Percentiles rank a stretch among this genome's conserved stretches.
These are phyloP conservation scores for Haplosporangium gracile DNA, from an alignment of 192 early-diverging fungal genomes.

Conservation along the genomic window DNA sequence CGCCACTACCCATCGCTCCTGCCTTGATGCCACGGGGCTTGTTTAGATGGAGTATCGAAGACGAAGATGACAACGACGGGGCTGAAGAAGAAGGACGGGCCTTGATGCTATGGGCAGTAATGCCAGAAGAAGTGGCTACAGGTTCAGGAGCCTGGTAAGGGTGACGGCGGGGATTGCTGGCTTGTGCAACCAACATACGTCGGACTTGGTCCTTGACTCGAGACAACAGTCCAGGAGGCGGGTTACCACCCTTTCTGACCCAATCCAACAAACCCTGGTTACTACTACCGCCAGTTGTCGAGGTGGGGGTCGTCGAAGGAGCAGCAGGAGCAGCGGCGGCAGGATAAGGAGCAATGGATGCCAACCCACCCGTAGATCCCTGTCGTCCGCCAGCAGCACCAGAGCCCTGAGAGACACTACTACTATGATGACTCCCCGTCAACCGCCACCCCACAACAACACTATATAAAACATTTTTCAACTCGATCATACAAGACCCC, in stretches of 20 bases:
- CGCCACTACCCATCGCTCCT: neutral
- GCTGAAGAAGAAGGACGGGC: neutral
- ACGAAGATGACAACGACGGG: neutral
- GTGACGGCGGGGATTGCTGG: neutral
- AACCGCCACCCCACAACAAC: constrained; percentile 24
- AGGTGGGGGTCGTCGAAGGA: neutral
- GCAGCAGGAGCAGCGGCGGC: neutral
- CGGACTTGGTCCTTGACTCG: constrained; percentile 26
- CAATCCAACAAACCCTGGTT: constrained; percentile 42
- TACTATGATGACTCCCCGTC: constrained; percentile 1
- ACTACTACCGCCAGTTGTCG: constrained; percentile 14
- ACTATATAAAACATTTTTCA: constrained; percentile 29
- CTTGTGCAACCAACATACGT: constrained; percentile 23
- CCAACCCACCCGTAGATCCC: neutral
- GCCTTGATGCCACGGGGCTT: neutral
- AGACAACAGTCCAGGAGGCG: constrained; percentile 23
- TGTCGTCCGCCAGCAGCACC: neutral
- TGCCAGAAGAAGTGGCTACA: neutral
- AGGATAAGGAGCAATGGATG: neutral
- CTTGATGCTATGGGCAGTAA: neutral
- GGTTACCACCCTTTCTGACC: constrained; percentile 42
- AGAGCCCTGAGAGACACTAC: neutral
- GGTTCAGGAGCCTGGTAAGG: neutral
- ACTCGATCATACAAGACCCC: constrained; percentile 30
- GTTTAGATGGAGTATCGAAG: neutral